Base-by-base conservation (phyloP, 495 filamentous ascomycete genomes). In the Aspergillus leporis region DNA sequence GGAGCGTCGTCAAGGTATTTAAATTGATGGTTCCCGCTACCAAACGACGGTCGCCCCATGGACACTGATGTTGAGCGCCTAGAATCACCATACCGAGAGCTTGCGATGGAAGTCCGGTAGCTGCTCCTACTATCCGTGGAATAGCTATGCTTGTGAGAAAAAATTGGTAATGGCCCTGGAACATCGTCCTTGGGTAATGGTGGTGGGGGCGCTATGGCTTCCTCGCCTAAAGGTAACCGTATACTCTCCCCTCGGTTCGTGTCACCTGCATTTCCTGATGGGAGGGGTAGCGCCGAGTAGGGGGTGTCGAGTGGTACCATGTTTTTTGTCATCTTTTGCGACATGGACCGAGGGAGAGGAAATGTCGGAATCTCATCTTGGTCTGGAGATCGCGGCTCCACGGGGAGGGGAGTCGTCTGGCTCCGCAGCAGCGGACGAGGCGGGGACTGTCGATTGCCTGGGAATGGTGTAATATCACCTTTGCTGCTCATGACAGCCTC, bases 321-420 rank as follows among this genome's bases (percentile, higher is more conserved):
- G 18, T 64, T 65, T n/a, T 63, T 59, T 1, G 71, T 61, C 18
- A 52, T 59, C 45, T 68, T 61, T 16, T 65, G 66, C 7, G 70
- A 68, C 62, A 78, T 72, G 31, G 77, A 73, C 19, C 69, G 76
- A 2, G 70, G 69, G 67, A 75, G 80, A 51, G 78, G 86, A 69
- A 87, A 89, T 56, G 69, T 78, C 9, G 88, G 84, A 60, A 90
- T 88, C 0, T 84, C 78, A 49, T 72, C 79, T 55, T 89, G 87
- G 51, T 74, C 72, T 3, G 78, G 71, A 0, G 78, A 78, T 18
- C 77, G 71, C 21, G 76, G 80, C 48, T 68, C 64, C 30, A 65
- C 53, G 23, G 76, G 74, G 49, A 79, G 57, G 10, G 80, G 79
- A 18, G 78, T 71, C 5, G 78, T 81, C 43, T 73, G 76, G 61